Evolutionary conservation across 768 basidiomycete species (phyloP).

Genomic region (Pulveroboletus frians): DNA sequence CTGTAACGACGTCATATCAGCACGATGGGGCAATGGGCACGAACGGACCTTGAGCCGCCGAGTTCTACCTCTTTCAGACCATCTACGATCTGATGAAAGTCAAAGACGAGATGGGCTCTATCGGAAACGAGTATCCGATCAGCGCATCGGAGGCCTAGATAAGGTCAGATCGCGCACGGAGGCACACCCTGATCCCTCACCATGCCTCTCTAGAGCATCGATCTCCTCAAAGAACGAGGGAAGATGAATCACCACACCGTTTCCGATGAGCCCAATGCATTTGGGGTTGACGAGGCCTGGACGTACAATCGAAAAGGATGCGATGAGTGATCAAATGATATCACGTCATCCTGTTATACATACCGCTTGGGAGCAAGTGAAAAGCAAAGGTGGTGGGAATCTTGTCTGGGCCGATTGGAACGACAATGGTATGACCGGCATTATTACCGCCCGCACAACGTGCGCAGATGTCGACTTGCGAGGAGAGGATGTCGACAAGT

Average conservation of each 20-base stretch:
- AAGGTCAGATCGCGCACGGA: constrained; percentile 1
- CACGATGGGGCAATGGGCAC: neutral
- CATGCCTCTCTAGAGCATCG: constrained; percentile 79
- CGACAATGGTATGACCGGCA: constrained; percentile 97
- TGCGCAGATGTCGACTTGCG: constrained; percentile 86
- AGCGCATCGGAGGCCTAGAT: constrained; percentile 75
- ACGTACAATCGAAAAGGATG: neutral
- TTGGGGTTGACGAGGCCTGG: constrained; percentile 34
- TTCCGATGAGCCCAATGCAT: constrained; percentile 85
- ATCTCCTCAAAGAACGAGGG: constrained; percentile 94
- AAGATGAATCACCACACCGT: constrained; percentile 93
- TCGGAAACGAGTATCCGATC: constrained; percentile 89
- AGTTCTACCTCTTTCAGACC: constrained; percentile 97
- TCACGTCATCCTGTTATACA: constrained; percentile 1
- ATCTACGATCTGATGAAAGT: constrained; percentile 99
- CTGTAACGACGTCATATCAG: constrained; percentile 33
- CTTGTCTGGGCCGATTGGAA: constrained; percentile 60
- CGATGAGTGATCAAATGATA: neutral
- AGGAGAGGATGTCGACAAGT: constrained; percentile 92
- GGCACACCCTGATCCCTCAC: constrained; percentile 34
- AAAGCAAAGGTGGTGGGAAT: constrained; percentile 87
- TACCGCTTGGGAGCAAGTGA: constrained; percentile 91
- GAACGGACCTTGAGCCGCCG: constrained; percentile 69
- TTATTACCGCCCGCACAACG: constrained; percentile 98
- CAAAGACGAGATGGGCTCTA: constrained; percentile 95